Evolutionary conservation across 768 basidiomycete genomes (phyloP).

Genomic region (Gymnopilus junonius): DNA sequence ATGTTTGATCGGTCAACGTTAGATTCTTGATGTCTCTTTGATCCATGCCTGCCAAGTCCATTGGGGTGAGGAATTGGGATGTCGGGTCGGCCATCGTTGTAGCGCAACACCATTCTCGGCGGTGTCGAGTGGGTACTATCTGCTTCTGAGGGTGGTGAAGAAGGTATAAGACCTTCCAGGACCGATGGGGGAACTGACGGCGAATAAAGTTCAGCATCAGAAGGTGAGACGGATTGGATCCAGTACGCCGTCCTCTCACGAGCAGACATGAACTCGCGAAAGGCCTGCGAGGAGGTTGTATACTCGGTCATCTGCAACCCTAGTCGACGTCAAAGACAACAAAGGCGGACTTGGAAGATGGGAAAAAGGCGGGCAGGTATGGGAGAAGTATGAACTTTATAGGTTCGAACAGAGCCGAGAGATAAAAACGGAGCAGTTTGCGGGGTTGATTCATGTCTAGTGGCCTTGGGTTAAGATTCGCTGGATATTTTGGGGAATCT

Average conservation of each 20-base stretch:
- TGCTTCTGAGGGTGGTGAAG: slow-evolving; percentile 50
- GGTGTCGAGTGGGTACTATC: slow-evolving; percentile 60
- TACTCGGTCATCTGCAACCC: slow-evolving; percentile 62
- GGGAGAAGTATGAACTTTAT: slow-evolving; percentile 36
- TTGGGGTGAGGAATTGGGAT: slow-evolving; percentile 58
- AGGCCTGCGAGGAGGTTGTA: slow-evolving; percentile 59
- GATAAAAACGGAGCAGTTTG: slow-evolving; percentile 35
- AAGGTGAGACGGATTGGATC: slow-evolving; percentile 51
- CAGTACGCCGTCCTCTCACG: slow-evolving; percentile 68
- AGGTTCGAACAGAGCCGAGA: slow-evolving; percentile 30
- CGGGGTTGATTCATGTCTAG: slow-evolving; percentile 33
- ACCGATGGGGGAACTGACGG: slow-evolving; percentile 62
- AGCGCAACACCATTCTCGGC: slow-evolving; percentile 75
- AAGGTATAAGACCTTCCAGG: slow-evolving; percentile 44
- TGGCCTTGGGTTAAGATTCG: slow-evolving; percentile 32
- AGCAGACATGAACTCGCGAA: slow-evolving; percentile 60
- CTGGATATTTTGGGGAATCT: slow-evolving; percentile 34
- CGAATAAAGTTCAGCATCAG: slow-evolving; percentile 49
- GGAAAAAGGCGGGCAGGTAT: slow-evolving; percentile 31
- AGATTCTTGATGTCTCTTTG: slow-evolving; percentile 23
- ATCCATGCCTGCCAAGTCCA: slow-evolving; percentile 18
- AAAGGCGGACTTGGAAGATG: slow-evolving; percentile 23
- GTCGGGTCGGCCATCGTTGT: slow-evolving; percentile 66
- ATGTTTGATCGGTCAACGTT: slow-evolving; percentile 26
- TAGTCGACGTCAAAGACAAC: slow-evolving; percentile 19